phyloP scores from a whole-genome alignment of 2,329 filamentous ascomycete species.

The Exophiala sideris region DNA sequence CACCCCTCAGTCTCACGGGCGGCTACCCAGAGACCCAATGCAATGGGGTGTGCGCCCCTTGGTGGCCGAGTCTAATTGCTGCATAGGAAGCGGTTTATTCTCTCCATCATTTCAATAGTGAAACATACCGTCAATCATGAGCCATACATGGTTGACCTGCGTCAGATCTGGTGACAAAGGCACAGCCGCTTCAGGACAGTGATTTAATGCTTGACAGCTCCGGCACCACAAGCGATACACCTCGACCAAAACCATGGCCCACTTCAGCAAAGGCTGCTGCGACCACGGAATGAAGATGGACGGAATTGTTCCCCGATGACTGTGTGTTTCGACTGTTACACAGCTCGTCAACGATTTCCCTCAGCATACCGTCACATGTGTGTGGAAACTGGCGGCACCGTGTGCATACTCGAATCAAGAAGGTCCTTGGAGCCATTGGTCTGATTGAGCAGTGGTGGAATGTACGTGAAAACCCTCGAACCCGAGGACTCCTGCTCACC shows the following conservation, averaged over 20 bases:
- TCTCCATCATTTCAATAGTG: no score
- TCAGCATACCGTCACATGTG: conserved; percentile 56
- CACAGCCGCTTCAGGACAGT: no score
- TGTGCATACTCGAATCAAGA: conserved; percentile 58
- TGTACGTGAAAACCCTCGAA: conserved; percentile 53
- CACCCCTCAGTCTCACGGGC: no score
- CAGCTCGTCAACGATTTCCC: conserved; percentile 48
- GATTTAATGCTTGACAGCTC: no score
- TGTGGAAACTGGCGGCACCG: conserved; percentile 58
- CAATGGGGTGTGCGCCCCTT: conserved; percentile 48
- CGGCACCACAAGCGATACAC: no score
- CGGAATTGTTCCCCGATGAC: conserved; percentile 44
- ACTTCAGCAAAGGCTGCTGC: conserved; percentile 43
- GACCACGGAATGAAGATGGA: conserved; percentile 47
- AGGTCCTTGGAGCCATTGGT: conserved; percentile 60
- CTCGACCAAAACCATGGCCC: no score
- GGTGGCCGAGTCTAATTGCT: no score
- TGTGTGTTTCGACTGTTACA: conserved; percentile 45
- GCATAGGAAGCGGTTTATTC: no score
- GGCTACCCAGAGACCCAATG: no score
- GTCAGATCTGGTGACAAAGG: no score
- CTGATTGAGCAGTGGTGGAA: conserved; percentile 60
- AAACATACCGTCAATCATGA: no score
- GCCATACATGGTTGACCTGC: no score
- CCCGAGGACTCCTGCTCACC: conserved; percentile 50